These are phyloP conservation scores for Tuber magnatum DNA, from an alignment of 495 filamentous ascomycete species.

Conservation along the genomic window DNA sequence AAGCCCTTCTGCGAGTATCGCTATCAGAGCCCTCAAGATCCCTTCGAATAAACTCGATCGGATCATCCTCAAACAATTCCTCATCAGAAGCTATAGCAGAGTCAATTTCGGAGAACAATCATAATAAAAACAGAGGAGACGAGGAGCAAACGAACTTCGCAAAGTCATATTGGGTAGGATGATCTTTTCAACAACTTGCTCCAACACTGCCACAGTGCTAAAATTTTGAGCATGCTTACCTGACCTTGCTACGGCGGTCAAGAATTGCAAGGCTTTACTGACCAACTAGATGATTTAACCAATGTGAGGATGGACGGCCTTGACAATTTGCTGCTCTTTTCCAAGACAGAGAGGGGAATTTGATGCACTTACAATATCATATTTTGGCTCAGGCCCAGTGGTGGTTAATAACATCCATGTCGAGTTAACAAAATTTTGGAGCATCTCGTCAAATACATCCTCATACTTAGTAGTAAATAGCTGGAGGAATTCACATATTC, in stretches of 20 bases:
- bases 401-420: slow-evolving; percentile 86
- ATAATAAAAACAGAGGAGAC: neutral
- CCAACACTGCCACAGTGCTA: slow-evolving; percentile 65
- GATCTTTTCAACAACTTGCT: slow-evolving; percentile 86
- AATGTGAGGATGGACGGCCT: neutral
- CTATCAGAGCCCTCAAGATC: slow-evolving; percentile 95
- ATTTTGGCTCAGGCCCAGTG: slow-evolving; percentile 78
- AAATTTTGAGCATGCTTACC: slow-evolving; percentile 72
- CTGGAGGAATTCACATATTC: slow-evolving; percentile 80
- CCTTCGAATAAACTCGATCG: slow-evolving; percentile 93
- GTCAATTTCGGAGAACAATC: neutral
- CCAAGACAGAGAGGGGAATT: neutral
- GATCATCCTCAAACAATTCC: slow-evolving; percentile 95
- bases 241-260: slow-evolving; percentile 78
- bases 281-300: slow-evolving; percentile 50
- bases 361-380: slow-evolving; percentile 55
- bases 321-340: neutral
- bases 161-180: slow-evolving; percentile 86
- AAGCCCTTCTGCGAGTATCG: slow-evolving; percentile 81
- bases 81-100: slow-evolving; percentile 65
- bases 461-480: slow-evolving; percentile 89
- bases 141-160: slow-evolving; percentile 42
- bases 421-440: slow-evolving; percentile 73
- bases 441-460: slow-evolving; percentile 74
- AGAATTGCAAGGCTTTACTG: slow-evolving; percentile 84